Percentiles rank a stretch among this genome's conserved stretches.
Evolutionary conservation across 2,329 filamentous ascomycete genomes (phyloP).

Genomic region (Botrytis hyacinthi): DNA sequence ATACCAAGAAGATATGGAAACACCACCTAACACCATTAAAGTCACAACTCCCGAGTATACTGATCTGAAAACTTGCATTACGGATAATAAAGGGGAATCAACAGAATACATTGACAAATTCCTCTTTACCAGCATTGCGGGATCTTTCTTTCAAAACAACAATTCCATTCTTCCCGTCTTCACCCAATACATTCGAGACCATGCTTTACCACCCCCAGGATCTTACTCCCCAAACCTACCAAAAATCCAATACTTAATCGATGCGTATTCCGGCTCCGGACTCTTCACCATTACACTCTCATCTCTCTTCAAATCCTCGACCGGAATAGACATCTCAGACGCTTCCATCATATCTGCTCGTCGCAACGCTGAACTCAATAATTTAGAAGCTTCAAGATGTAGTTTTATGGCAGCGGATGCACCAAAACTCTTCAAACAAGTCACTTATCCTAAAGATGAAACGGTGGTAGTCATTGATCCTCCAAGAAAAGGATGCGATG

Average conservation of each 20-base stretch:
- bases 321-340: slow-evolving; percentile 86
- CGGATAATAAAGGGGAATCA: slow-evolving; percentile 75
- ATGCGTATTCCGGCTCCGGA: slow-evolving; percentile 95
- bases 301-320: slow-evolving; percentile 75
- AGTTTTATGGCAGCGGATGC: slow-evolving; percentile 90
- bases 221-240: slow-evolving; percentile 39
- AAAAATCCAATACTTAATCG: slow-evolving; percentile 80
- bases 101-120: slow-evolving; percentile 84
- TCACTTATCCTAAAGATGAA: slow-evolving; percentile 72
- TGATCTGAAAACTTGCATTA: slow-evolving; percentile 86
- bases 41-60: slow-evolving; percentile 51
- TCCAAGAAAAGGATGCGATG: slow-evolving; percentile 92
- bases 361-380: slow-evolving; percentile 75
- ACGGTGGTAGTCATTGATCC: slow-evolving; percentile 95
- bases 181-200: slow-evolving; percentile 79
- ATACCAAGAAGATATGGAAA: slow-evolving; percentile 34
- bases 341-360: slow-evolving; percentile 76
- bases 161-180: slow-evolving; percentile 91
- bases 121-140: slow-evolving; percentile 86
- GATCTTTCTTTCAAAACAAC: slow-evolving; percentile 99
- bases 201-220: slow-evolving; percentile 60
- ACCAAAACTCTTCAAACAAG: slow-evolving; percentile 72
- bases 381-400: slow-evolving; percentile 64
- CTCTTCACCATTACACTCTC: slow-evolving; percentile 96
- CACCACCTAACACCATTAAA: slow-evolving; percentile 34